Evolutionary conservation across 805 yeast species (phyloP).

Genomic region (Nakazawaea laoshanensis): DNA sequence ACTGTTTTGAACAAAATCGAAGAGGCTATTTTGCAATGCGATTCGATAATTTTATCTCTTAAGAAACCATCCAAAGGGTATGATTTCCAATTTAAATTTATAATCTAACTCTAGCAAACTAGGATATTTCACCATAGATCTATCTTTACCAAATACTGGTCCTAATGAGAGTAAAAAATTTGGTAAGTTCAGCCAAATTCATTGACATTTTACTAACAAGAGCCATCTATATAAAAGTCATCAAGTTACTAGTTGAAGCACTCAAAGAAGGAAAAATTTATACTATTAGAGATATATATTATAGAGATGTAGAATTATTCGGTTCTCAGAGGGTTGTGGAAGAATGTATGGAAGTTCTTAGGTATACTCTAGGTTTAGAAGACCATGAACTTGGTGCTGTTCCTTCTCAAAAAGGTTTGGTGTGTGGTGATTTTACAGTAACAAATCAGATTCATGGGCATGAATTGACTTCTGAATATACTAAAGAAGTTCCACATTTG

Average conservation of each 20-base stretch:
- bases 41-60: too few relatives aligned
- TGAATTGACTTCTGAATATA: constrained; percentile 11
- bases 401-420: constrained; percentile 50
- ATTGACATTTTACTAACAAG: constrained; percentile 14
- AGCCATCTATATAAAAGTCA: constrained; percentile 10
- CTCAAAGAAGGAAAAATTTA: constrained; percentile 14
- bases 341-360: constrained; percentile 27
- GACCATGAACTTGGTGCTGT: constrained; percentile 32
- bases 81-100: too few relatives aligned
- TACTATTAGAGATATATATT: constrained; percentile 51
- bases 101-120: neutral
- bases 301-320: constrained; percentile 47
- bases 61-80: too few relatives aligned
- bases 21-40: too few relatives aligned
- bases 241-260: constrained; percentile 5
- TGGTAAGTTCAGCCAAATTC: constrained; percentile 9
- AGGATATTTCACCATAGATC: too few relatives aligned
- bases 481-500: constrained; percentile 17
- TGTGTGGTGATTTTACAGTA: constrained; percentile 29
- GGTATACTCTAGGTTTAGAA: constrained; percentile 27
- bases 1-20: too few relatives aligned
- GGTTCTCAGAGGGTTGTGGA: constrained; percentile 33
- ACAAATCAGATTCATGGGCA: constrained; percentile 7
- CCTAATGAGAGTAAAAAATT: too few relatives aligned
- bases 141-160: too few relatives aligned